Percentiles rank a stretch among this genome's conserved stretches.
Conservation (phyloP, 805 yeast species). For the Vanderwaltozyma yarrowii region DNA sequence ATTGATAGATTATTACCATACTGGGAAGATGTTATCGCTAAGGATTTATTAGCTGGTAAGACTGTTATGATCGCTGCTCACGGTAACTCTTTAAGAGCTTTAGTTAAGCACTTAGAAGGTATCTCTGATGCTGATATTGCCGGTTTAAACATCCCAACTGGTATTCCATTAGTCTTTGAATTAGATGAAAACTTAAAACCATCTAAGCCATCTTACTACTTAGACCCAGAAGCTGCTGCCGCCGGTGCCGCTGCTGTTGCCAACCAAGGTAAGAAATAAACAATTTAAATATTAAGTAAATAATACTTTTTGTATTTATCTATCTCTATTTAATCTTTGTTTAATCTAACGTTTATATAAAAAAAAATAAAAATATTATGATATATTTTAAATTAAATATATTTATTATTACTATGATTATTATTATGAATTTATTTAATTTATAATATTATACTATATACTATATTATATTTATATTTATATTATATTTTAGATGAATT, state of each 20-base stretch:
- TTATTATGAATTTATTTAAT: no score
- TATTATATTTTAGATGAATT: background rate
- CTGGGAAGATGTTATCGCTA: conserved; percentile 89
- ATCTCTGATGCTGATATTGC: conserved; percentile 90
- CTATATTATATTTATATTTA: background rate
- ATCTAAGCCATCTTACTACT: conserved; percentile 86
- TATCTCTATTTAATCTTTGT: background rate
- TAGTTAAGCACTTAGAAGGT: conserved; percentile 90
- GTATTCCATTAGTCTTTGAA: conserved; percentile 96
- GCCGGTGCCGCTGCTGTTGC: conserved; percentile 99
- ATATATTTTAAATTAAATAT: conserved; percentile 2
- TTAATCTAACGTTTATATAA: conserved; percentile 1
- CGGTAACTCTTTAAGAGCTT: conserved; percentile 96
- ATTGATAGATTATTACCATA: conserved; percentile 94
- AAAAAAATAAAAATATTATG: no score
- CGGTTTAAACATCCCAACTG: conserved; percentile 94
- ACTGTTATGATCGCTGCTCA: conserved; percentile 92
- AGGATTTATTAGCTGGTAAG: conserved; percentile 75
- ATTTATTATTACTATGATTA: conserved; percentile 1
- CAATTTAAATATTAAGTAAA: background rate
- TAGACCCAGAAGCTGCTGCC: conserved; percentile 99
- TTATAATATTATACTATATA: background rate
- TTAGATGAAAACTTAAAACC: conserved; percentile 81
- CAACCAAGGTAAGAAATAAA: conserved; percentile 70
- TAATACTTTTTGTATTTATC: background rate